phyloP scores from a whole-genome alignment of 176 grass and related monocot species.

The Pontederia paniculata region DNA sequence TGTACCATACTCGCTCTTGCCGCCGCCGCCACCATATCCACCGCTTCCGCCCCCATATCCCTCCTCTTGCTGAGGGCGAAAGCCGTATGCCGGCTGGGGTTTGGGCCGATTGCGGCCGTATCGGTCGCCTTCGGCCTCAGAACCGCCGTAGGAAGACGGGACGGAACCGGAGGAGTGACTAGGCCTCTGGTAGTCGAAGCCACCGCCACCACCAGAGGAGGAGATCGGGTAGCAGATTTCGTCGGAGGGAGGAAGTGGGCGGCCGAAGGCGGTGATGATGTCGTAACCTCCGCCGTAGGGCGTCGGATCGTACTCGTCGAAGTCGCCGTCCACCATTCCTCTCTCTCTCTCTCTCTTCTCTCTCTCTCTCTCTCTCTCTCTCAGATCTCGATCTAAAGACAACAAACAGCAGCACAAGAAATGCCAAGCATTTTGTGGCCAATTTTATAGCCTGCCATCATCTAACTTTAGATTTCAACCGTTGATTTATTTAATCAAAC shows the following conservation, averaged over 20 bases:
- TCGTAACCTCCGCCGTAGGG: conserved; percentile 90
- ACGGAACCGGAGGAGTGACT: conserved; percentile 24
- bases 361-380: background rate
- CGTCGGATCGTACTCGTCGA: conserved; percentile 73
- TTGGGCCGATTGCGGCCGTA: conserved; percentile 25
- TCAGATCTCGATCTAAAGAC: no score
- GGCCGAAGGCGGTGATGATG: conserved; percentile 56
- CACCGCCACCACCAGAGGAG: conserved; percentile 11
- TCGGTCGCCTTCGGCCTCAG: background rate
- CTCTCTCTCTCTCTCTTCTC: background rate
- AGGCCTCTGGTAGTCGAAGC: conserved; percentile 30
- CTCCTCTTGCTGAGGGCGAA: conserved; percentile 51
- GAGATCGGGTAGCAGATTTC: conserved; percentile 72
- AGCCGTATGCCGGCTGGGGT: conserved; percentile 40
- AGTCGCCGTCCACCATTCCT: conserved; percentile 47
- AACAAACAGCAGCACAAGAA: no score
- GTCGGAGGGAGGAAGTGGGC: conserved; percentile 57
- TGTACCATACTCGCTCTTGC: background rate
- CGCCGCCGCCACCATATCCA: conserved; percentile 13
- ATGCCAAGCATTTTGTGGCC: no score
- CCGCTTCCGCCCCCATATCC: background rate
- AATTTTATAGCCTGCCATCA: no score
- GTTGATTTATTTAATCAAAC: no score
- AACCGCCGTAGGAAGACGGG: conserved; percentile 25
- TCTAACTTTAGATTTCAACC: no score